Conservation (phyloP, 352 stramenopile genomes). For the Hyaloperonospora arabidopsidis region DNA sequence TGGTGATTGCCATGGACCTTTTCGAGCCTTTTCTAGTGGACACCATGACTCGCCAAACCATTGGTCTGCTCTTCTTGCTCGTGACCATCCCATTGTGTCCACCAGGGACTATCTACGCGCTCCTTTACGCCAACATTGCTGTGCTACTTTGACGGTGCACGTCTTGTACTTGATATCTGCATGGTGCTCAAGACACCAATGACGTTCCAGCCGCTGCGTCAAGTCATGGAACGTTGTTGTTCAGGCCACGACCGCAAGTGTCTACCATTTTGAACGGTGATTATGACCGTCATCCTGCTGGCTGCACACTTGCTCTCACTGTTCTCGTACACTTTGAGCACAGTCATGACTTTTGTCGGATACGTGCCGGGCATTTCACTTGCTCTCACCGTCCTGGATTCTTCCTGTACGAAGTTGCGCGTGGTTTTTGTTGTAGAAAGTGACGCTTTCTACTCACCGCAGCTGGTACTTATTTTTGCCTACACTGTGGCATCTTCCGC, state of each 20-base stretch:
- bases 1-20: constrained; percentile 80
- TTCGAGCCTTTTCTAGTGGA: constrained; percentile 65
- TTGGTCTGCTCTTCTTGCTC: constrained; percentile 58
- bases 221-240: constrained; percentile 65
- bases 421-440: constrained; percentile 43
- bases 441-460: constrained; percentile 45
- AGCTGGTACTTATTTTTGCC: constrained; percentile 39
- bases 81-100: constrained; percentile 68
- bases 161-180: constrained; percentile 59
- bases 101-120: constrained; percentile 75
- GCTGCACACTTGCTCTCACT: constrained; percentile 52
- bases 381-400: constrained; percentile 60
- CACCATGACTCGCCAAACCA: constrained; percentile 48
- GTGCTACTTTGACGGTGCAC: constrained; percentile 70
- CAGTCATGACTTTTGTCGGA: constrained; percentile 75
- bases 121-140: constrained; percentile 71
- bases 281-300: constrained; percentile 66
- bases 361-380: constrained; percentile 65
- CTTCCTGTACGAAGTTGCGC: constrained; percentile 69
- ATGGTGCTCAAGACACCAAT: constrained; percentile 82
- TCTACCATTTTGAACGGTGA: constrained; percentile 53
- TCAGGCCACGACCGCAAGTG: constrained; percentile 63
- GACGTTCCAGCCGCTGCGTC: constrained; percentile 77
- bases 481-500: constrained; percentile 44
- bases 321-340: constrained; percentile 51